Evolutionary conservation across 805 yeast species (phyloP), one percentile per base, ranked within the genome.

Genomic region (Candida tammaniensis): DNA sequence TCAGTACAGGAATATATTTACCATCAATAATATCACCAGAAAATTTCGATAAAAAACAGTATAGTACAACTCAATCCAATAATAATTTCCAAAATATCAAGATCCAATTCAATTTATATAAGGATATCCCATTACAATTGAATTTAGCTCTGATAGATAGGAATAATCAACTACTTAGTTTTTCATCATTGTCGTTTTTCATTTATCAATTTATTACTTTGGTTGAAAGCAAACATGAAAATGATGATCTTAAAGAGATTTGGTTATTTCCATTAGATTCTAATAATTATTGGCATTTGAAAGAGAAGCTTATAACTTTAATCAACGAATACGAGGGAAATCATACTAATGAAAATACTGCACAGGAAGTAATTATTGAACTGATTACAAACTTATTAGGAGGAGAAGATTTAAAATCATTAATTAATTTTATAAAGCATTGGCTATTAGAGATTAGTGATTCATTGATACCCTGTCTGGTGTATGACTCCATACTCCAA

Each of bases 371-470:
- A 4, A 44, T 63, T 10, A 30, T 60, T 9, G 39, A 45, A 9
- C 31, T 40, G 14, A 38, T 60, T 1, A 18, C 51, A 7, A 38
- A 36, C 1, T 26, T 32, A 21, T 33, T 57, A 15, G 17, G 39
- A 4, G 19, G 26, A 2, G 39, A 39, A 21, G 18, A 36, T 1
- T 15, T 29, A 1, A 19, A 24, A 1, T 31, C 41, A 5, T 35
- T 59, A 20, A 42, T 64, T 4, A 63, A 59, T 34, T 66, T 64
- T 34, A 24, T 61, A 19, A 62, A 60, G 34, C 54, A 53, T 37
- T 68, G 73, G 73, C 47, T 67, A 16, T 46, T 68, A 6, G 72
- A 68, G 38, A 54, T 59, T 10, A 54, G 59, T 24, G 73, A 68
- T 35, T 61, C 72, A 0, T 40, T 66, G 16, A 64, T 68, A 10